Conservation (phyloP, 139 green algal genomes). For the Coelastrella sp. region DNA sequence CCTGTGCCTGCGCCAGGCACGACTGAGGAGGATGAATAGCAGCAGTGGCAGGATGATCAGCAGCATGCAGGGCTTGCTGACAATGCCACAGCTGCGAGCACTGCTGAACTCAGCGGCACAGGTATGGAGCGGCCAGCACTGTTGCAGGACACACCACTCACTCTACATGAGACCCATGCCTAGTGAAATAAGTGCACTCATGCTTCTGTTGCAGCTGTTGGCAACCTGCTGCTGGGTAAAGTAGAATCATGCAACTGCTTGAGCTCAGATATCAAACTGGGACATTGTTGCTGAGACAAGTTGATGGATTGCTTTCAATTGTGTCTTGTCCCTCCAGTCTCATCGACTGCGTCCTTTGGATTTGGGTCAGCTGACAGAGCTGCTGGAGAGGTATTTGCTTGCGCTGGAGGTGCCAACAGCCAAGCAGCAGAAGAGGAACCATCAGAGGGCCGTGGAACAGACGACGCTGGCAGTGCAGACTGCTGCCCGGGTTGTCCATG, state of each 20-base stretch:
- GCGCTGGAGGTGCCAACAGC: neutral
- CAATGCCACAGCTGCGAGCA: neutral
- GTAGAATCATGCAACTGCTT: no score
- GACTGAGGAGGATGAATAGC: neutral
- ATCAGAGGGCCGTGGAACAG: neutral
- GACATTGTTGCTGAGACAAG: no score
- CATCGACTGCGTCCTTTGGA: neutral
- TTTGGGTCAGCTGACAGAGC: neutral
- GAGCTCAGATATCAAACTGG: no score
- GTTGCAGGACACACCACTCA: no score
- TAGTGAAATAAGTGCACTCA: no score
- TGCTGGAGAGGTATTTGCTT: conserved; percentile 16
- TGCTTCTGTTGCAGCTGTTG: no score
- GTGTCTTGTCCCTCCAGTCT: neutral
- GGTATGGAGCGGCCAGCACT: neutral
- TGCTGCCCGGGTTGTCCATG: neutral
- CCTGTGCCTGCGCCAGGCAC: neutral
- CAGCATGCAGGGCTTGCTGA: neutral
- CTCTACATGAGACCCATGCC: no score
- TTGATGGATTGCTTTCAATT: neutral
- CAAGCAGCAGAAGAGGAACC: neutral
- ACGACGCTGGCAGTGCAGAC: neutral
- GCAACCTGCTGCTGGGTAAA: no score
- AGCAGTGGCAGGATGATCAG: neutral
- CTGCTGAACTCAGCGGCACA: neutral